Evolutionary conservation across 1,284 basidiomycete genomes (phyloP).

Genomic region (Ustilago shanxiensis): DNA sequence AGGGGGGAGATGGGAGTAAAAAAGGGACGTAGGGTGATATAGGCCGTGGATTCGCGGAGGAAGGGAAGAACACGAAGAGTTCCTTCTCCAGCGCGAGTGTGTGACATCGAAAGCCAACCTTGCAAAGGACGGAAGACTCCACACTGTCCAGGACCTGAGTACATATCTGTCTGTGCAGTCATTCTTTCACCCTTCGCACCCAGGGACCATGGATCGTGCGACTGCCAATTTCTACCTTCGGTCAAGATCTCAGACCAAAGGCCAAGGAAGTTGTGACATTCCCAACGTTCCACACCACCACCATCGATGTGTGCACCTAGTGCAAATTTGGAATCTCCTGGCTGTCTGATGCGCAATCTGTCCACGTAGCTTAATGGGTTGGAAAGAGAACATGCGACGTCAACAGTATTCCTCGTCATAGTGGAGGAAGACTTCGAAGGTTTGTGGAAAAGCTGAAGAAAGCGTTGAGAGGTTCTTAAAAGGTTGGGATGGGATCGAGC

Average conservation of each 20-base stretch:
- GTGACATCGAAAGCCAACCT: constrained; percentile 77
- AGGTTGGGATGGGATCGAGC: constrained; percentile 53
- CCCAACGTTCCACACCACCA: constrained; percentile 82
- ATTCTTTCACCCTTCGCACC: constrained; percentile 44
- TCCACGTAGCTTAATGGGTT: constrained; percentile 82
- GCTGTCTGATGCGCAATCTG: constrained; percentile 79
- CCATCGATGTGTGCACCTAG: constrained; percentile 83
- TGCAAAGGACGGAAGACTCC: constrained; percentile 83
- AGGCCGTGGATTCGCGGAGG: constrained; percentile 80
- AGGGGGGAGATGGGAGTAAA: constrained; percentile 73
- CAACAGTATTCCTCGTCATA: background rate
- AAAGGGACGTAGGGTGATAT: constrained; percentile 81
- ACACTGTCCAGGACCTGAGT: constrained; percentile 73
- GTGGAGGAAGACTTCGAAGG: constrained; percentile 7
- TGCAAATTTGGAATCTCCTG: constrained; percentile 79
- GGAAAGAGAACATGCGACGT: constrained; percentile 73
- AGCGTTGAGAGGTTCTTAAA: constrained; percentile 34
- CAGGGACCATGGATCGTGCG: constrained; percentile 73
- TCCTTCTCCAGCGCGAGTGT: constrained; percentile 78
- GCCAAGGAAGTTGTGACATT: constrained; percentile 77
- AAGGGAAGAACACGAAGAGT: constrained; percentile 84
- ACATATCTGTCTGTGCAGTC: constrained; percentile 57
- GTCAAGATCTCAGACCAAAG: constrained; percentile 76
- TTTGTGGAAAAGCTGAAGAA: constrained; percentile 55
- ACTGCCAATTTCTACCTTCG: constrained; percentile 72